Evolutionary conservation across 441 rosid species (phyloP), one percentile per base, ranked within the genome.

Genomic region (Populus tomentosa): DNA sequence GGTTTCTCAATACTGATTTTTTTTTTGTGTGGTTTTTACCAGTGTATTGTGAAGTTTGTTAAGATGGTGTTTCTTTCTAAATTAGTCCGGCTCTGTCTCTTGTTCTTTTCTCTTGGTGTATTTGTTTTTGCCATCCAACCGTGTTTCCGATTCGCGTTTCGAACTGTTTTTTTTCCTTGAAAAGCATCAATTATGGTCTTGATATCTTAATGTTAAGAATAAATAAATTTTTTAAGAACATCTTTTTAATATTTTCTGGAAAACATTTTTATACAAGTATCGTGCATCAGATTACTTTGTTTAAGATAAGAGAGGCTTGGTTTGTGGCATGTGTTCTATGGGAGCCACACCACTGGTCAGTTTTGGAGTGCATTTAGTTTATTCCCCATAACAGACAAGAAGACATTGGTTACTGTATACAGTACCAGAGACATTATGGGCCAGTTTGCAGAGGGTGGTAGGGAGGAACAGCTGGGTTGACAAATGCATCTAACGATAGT

Each of bases 361-460:
- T 16, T 65, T 4, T 2, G 20, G 46, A 21, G 23, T 40, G 20
- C 16, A 3, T 53, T 56, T 30, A 30, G 50, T 74, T 42, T 70
- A 72, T 42, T 69, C 65, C 65, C 33, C 7, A 4, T 6, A 61
- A 23, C 28, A 70, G 86, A 80, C 73, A 78, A 70, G 62, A 75
- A 72, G 84, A 50, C 82, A 74, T 78, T 75, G 86, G 83, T 23
- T 23, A 11, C 69, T 75, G 86, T 33, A 69, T 24, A 21, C 28
- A 61, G 16, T n/a, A 53, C 61, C 66, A 72, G 72, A 42, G 56
- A 42, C 73, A 68, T 65, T 68, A 78, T 65, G 32, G 69, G 62
- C 65, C 68, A 6, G 0, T 61, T 76, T 66, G 77, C 75, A 72
- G 73, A 53, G 73, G 26, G 5, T 6, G 18, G 63, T 0, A 24